Conservation (phyloP, 768 basidiomycete genomes). For the Erythrobasidium yunnanense region DNA sequence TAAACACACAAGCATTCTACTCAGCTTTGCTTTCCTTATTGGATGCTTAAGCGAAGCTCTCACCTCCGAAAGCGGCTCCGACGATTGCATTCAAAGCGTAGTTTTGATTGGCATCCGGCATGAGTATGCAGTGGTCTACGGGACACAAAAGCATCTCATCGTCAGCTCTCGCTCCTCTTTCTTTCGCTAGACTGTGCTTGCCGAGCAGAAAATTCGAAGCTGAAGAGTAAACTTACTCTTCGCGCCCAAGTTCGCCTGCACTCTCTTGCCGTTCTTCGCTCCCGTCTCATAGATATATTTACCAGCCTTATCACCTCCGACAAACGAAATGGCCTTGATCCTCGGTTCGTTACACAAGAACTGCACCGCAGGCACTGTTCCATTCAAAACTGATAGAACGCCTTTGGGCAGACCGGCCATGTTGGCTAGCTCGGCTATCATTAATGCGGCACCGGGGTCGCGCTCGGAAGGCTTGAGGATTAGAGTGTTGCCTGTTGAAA, state of each 20-base stretch:
- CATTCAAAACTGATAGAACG: slow-evolving; percentile 85
- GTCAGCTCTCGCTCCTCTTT: not conserved
- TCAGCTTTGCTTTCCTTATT: too few relatives aligned
- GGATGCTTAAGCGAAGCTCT: too few relatives aligned
- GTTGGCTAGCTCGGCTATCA: slow-evolving; percentile 87
- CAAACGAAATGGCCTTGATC: slow-evolving; percentile 92
- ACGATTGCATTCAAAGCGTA: slow-evolving; percentile 79
- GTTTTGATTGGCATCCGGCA: slow-evolving; percentile 66
- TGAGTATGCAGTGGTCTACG: slow-evolving; percentile 38
- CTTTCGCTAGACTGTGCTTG: not conserved
- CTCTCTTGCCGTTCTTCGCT: slow-evolving; percentile 74
- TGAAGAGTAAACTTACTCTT: slow-evolving; percentile 76
- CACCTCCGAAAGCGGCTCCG: slow-evolving; percentile 77
- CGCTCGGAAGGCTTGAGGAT: slow-evolving; percentile 92
- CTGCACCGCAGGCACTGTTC: slow-evolving; percentile 78
- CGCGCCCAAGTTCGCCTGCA: slow-evolving; percentile 75
- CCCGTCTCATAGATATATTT: slow-evolving; percentile 86
- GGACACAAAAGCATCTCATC: not conserved
- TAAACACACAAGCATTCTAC: too few relatives aligned
- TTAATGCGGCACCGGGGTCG: slow-evolving; percentile 93
- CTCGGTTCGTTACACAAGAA: slow-evolving; percentile 75
- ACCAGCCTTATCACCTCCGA: slow-evolving; percentile 85
- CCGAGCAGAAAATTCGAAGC: too few relatives aligned
- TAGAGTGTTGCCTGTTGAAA: slow-evolving; percentile 82
- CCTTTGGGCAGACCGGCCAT: slow-evolving; percentile 59